Percentiles rank a stretch among this genome's conserved stretches.
Conservation (phyloP, 805 yeast genomes). For the Dipodascopsis uninucleata region DNA sequence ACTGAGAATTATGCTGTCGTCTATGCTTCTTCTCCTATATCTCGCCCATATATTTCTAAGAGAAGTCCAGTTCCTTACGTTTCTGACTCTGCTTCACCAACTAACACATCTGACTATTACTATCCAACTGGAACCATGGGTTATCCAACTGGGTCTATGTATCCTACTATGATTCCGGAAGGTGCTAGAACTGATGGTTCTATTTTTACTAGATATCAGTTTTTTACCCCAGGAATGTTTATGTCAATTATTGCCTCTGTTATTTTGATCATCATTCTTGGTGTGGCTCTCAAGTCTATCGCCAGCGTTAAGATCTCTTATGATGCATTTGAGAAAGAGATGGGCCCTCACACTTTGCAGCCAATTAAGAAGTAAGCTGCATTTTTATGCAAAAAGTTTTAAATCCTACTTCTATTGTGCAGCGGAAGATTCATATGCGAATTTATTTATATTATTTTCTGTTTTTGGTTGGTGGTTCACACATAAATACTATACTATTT, state of each 20-base stretch:
- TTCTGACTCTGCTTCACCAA: constrained; percentile 5
- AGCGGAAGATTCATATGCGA: too few species aligned
- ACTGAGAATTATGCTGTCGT: constrained; percentile 37
- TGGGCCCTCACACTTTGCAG: constrained; percentile 23
- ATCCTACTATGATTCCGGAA: constrained; percentile 23
- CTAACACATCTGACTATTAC: constrained; percentile 10
- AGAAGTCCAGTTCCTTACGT: constrained; percentile 8
- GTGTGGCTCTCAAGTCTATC: constrained; percentile 68
- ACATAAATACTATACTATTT: too few species aligned
- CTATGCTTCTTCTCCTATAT: constrained; percentile 35
- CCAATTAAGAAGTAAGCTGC: constrained; percentile 16
- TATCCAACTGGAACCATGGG: constrained; percentile 20
- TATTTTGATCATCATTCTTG: constrained; percentile 54
- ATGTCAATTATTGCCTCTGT: constrained; percentile 67
- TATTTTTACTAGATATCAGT: constrained; percentile 61
- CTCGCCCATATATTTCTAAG: constrained; percentile 23
- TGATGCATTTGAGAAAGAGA: constrained; percentile 67
- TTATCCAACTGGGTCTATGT: constrained; percentile 17
- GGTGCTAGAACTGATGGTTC: constrained; percentile 31
- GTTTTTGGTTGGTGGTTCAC: too few species aligned
- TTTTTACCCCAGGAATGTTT: constrained; percentile 77
- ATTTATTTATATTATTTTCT: too few species aligned
- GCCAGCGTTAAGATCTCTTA: constrained; percentile 70
- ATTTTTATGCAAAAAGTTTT: too few species aligned
- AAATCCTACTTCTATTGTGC: too few species aligned